Evolutionary conservation across 495 filamentous ascomycete species (phyloP).

Genomic region (Hypoxylon intermedium): DNA sequence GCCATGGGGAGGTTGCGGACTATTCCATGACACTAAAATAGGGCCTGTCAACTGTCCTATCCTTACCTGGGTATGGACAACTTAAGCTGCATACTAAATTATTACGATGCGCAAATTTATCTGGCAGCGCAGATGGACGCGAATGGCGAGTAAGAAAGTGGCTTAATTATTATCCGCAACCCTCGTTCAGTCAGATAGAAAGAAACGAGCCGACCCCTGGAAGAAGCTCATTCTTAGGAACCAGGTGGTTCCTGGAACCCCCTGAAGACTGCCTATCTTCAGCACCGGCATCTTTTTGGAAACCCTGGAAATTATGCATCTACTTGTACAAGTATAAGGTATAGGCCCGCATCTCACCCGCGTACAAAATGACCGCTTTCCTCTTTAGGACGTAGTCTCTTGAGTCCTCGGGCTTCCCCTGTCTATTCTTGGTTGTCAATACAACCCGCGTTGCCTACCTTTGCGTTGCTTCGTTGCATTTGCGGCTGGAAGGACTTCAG

Average conservation of each 20-base stretch:
- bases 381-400: slow-evolving; percentile 27
- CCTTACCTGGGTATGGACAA: too few relatives aligned
- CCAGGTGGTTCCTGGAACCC: slow-evolving; percentile 11
- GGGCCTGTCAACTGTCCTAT: too few relatives aligned
- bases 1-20: too few relatives aligned
- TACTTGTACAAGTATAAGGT: slow-evolving; percentile 26
- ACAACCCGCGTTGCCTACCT: slow-evolving; percentile 16
- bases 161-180: slow-evolving; percentile 34
- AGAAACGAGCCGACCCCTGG: slow-evolving; percentile 13
- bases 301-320: slow-evolving; percentile 35
- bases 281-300: slow-evolving; percentile 12
- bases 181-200: slow-evolving; percentile 18
- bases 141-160: slow-evolving; percentile 18
- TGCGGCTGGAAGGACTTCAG: slow-evolving; percentile 29
- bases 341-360: background rate
- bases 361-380: slow-evolving; percentile 28
- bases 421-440: slow-evolving; percentile 26
- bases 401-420: slow-evolving; percentile 30
- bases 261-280: slow-evolving; percentile 26
- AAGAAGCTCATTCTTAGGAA: slow-evolving; percentile 13
- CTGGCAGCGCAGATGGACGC: slow-evolving; percentile 10
- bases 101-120: slow-evolving; percentile 1
- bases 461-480: slow-evolving; percentile 25
- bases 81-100: background rate
- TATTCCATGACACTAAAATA: too few relatives aligned